A percentile compares a stretch with the other conserved stretches of the same genome.
Evolutionary conservation across 352 stramenopile species (phyloP).

Genomic region (Pythium aquatile): DNA sequence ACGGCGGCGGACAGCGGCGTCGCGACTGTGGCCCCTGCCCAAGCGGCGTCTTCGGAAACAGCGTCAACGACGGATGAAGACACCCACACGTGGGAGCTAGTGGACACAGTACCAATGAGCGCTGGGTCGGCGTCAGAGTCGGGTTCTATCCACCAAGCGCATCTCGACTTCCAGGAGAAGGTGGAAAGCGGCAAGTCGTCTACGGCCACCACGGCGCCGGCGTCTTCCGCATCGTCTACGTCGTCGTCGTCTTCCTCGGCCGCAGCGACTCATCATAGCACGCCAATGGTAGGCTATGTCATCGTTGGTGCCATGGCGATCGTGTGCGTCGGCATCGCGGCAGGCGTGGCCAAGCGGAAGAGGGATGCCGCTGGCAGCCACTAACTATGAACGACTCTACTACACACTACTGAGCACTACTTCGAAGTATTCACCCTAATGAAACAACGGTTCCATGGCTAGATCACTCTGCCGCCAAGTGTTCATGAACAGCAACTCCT

Average conservation of each 20-base stretch:
- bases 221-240: neutral
- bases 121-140: neutral
- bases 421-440: too few species aligned
- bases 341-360: conserved; percentile 15
- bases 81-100: neutral
- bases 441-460: too few species aligned
- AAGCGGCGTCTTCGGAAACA: neutral
- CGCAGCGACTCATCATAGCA: conserved; percentile 12
- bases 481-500: neutral
- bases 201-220: neutral
- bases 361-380: neutral
- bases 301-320: conserved; percentile 22
- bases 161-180: conserved; percentile 15
- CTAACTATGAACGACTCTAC: neutral
- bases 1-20: neutral
- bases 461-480: too few species aligned
- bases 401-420: too few species aligned
- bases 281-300: conserved; percentile 12
- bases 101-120: neutral
- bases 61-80: neutral
- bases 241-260: neutral
- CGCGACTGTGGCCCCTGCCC: neutral
- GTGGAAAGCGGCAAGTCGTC: neutral
- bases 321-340: conserved; percentile 17
- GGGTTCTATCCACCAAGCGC: neutral